A percentile compares a stretch with the other conserved stretches of the same genome.
Evolutionary conservation across 768 basidiomycete genomes (phyloP).

Genomic region (Rhizopogon vesiculosus): DNA sequence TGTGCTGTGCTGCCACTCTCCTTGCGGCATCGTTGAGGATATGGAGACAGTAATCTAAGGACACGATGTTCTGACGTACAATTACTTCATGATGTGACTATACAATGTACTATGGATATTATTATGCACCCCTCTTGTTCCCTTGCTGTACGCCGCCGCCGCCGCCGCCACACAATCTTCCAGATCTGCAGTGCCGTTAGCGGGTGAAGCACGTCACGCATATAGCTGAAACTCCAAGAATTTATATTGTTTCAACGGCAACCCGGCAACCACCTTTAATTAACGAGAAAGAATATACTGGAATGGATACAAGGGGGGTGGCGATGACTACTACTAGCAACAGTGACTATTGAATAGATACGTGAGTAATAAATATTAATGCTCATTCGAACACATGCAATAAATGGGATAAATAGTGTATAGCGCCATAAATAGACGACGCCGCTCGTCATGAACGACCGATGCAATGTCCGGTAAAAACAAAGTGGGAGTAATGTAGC

Average conservation of each 20-base stretch:
- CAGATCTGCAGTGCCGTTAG: neutral
- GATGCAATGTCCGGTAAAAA: constrained; percentile 12
- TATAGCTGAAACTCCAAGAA: neutral
- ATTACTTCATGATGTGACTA: constrained; percentile 1
- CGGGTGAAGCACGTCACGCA: neutral
- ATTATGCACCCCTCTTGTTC: neutral
- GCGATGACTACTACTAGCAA: neutral
- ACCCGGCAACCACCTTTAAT: neutral
- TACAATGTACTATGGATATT: neutral
- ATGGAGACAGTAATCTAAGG: constrained; percentile 25
- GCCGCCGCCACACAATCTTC: neutral
- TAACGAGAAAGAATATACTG: neutral
- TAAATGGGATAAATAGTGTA: constrained; percentile 11
- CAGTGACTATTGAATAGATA: neutral
- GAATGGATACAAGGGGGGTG: neutral
- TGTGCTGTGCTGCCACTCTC: constrained; percentile 24
- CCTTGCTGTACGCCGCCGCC: neutral
- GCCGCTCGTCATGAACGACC: neutral
- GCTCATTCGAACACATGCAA: constrained; percentile 7
- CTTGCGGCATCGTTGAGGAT: constrained; percentile 28
- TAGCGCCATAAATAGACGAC: neutral
- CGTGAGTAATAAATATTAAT: neutral
- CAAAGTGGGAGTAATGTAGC: neutral
- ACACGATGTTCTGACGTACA: constrained; percentile 12
- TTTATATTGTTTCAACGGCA: too few species aligned